Percentiles rank a stretch among this genome's conserved stretches.
Conservation (phyloP, 1,139 yeast species). For the Eremothecium gossypii region DNA sequence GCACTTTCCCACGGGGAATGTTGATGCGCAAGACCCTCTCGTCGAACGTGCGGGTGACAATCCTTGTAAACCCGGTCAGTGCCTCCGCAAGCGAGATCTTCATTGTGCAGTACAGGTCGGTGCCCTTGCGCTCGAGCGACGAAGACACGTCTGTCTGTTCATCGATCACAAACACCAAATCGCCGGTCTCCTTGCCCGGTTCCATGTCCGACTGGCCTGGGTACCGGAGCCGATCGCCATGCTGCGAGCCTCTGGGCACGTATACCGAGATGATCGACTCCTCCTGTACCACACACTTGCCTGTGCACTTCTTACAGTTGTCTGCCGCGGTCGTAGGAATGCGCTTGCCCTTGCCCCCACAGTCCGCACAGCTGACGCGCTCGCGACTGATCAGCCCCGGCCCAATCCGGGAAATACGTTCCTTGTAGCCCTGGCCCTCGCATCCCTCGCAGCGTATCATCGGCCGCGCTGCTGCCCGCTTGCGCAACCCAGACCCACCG, state of each 20-base stretch:
- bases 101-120: constrained; percentile 55
- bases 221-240: constrained; percentile 53
- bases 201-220: constrained; percentile 71
- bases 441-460: constrained; percentile 55
- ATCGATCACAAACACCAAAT: constrained; percentile 54
- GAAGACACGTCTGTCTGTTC: constrained; percentile 30
- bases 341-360: constrained; percentile 61
- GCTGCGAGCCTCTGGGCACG: constrained; percentile 60
- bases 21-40: constrained; percentile 60
- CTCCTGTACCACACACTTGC: constrained; percentile 54
- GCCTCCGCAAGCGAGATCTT: constrained; percentile 70
- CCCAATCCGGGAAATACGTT: constrained; percentile 56
- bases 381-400: constrained; percentile 70
- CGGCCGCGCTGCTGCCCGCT: constrained; percentile 35
- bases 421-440: constrained; percentile 59
- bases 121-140: constrained; percentile 49
- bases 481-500: constrained; percentile 53
- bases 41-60: constrained; percentile 68
- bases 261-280: constrained; percentile 70
- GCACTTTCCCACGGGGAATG: constrained; percentile 66
- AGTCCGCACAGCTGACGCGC: constrained; percentile 52
- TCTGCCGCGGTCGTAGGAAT: constrained; percentile 52
- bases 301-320: constrained; percentile 68
- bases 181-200: constrained; percentile 70
- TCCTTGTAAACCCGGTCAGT: constrained; percentile 62